A percentile compares a stretch with the other conserved stretches of the same genome.
These are phyloP conservation scores for Populus euphratica DNA, from an alignment of 345 rosid genomes.

Conservation along the genomic window DNA sequence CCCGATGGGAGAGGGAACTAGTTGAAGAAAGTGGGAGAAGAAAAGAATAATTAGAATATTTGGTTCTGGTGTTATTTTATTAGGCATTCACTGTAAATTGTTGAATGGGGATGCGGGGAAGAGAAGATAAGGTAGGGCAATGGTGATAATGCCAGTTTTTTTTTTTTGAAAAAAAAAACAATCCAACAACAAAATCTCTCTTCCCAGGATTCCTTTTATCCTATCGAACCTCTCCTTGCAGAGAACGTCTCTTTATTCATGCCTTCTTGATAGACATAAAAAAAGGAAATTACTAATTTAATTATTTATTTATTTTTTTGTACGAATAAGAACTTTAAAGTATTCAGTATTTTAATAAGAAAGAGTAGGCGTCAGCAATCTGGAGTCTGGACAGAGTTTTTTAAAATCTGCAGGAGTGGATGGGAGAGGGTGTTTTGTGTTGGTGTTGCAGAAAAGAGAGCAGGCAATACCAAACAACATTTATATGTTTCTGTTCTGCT, in stretches of 20 bases:
- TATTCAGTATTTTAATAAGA: background rate
- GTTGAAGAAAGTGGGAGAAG: conserved; percentile 15
- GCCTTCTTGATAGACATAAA: conserved; percentile 10
- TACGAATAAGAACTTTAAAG: background rate
- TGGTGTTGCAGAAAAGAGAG: conserved; percentile 26
- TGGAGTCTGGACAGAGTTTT: conserved; percentile 20
- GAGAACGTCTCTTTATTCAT: conserved; percentile 42
- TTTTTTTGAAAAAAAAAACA: background rate
- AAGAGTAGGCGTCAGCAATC: background rate
- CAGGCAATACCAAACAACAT: conserved; percentile 14
- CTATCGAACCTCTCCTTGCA: conserved; percentile 44
- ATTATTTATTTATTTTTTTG: conserved; percentile 4
- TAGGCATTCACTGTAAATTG: background rate
- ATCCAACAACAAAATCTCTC: conserved; percentile 41
- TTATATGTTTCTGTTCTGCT: background rate
- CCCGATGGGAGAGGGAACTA: conserved; percentile 26
- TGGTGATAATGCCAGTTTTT: conserved; percentile 32
- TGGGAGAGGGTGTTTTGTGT: conserved; percentile 6
- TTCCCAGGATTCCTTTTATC: conserved; percentile 45
- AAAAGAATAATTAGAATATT: background rate
- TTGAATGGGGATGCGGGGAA: conserved; percentile 31
- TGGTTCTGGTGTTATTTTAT: background rate
- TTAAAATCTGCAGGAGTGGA: conserved; percentile 20
- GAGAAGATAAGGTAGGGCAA: conserved; percentile 49
- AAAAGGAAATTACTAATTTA: background rate